phyloP scores from a whole-genome alignment of 1,284 basidiomycete species.

The Pascua sp. region DNA sequence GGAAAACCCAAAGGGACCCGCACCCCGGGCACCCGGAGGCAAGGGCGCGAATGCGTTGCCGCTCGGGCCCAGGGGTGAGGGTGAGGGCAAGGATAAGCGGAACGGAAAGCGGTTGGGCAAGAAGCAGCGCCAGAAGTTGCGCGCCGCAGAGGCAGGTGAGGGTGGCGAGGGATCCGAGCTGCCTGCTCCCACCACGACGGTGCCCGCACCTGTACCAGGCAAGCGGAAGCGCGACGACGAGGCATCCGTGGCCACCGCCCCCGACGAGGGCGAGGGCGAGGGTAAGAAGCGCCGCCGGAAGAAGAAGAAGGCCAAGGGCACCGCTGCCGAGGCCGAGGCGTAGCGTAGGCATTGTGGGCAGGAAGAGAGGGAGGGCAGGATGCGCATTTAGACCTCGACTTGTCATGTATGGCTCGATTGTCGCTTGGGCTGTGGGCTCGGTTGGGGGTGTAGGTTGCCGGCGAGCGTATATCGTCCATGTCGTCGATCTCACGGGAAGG shows the following conservation, averaged over 20 bases:
- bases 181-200: neutral
- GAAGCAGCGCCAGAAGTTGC: constrained; percentile 46
- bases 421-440: no score
- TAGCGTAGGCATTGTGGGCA: neutral
- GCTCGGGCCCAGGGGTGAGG: constrained; percentile 13
- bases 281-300: constrained; percentile 22
- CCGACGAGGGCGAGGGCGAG: constrained; percentile 3
- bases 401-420: no score
- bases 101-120: constrained; percentile 50
- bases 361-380: no score
- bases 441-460: no score
- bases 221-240: constrained; percentile 14
- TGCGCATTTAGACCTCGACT: neutral
- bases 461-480: no score
- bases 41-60: constrained; percentile 14
- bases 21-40: neutral
- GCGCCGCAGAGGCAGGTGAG: constrained; percentile 10
- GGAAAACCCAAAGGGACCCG: constrained; percentile 8
- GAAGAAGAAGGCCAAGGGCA: constrained; percentile 11
- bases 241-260: neutral
- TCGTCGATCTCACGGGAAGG: no score
- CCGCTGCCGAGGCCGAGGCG: neutral
- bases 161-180: no score
- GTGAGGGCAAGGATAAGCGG: constrained; percentile 13
- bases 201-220: neutral